Conservation (phyloP, 441 rosid genomes). For the Eruca vesicaria region DNA sequence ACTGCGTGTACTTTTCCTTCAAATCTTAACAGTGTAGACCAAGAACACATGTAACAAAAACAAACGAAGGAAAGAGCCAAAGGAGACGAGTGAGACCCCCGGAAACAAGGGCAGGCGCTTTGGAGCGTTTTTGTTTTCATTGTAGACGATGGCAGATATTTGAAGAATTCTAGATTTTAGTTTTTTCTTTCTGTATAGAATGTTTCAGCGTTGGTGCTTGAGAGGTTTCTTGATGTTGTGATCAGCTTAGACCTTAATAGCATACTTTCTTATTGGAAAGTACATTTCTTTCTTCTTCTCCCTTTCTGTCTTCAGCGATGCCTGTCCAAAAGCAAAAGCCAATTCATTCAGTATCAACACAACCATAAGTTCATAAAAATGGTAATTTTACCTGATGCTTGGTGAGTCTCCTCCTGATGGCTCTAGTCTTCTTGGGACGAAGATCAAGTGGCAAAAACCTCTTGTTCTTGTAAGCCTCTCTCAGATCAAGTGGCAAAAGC, state of each 20-base stretch:
- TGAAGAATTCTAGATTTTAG: neutral
- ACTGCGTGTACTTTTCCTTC: neutral
- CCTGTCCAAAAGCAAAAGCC: constrained; percentile 6
- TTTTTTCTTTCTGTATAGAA: neutral
- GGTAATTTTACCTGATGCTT: constrained; percentile 69
- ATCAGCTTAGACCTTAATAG: constrained; percentile 42
- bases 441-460: too few relatives aligned
- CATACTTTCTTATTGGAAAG: constrained; percentile 46
- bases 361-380: neutral
- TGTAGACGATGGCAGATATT: neutral
- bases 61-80: neutral
- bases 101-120: neutral
- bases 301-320: constrained; percentile 41
- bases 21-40: neutral
- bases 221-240: too few relatives aligned
- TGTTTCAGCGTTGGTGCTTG: neutral
- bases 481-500: constrained; percentile 87
- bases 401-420: constrained; percentile 85
- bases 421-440: too few relatives aligned
- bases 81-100: neutral
- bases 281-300: constrained; percentile 52
- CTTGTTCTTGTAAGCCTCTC: too few relatives aligned
- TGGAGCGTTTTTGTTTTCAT: neutral
- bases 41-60: neutral
- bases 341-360: constrained; percentile 15